Base-by-base conservation (phyloP, 2,329 filamentous ascomycete genomes). In the Mycosphaerella arachidis region DNA sequence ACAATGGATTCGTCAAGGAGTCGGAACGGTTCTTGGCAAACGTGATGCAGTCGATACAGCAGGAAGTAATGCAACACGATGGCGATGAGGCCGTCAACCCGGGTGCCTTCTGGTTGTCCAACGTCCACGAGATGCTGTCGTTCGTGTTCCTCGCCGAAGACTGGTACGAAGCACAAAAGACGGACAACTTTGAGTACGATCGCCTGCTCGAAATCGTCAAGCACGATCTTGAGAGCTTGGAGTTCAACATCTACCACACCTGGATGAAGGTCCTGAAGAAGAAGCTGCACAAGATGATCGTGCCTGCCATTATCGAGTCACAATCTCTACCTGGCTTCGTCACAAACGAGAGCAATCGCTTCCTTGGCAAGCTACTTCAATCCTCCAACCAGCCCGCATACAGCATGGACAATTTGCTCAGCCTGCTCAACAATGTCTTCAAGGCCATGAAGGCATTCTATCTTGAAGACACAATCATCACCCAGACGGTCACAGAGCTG, bases 251-350 rank as follows among this genome's bases (percentile, higher is more conserved):
- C 71, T 99, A 99, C 78, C 94, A 99, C 78, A 99, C 94, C 29
- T 99, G 94, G 94, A 99, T 99, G 94, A 99, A 99, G 83, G 91
- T 97, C 59, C 81, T 99, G 72, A 99, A 99, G 85, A 97, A 97
- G 86, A 96, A 96, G 80, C 84, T 99, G 65, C 91, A 95, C 71
- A 97, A 97, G 84, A 99, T 99, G 94, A 95, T 99, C 72, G 96
- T 99, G 56, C 94, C 94, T 1, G 94, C 94, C 58, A 99, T 99
- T 75, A 99, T 99, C 72, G 94, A 99, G 76, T 97, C 93, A 52
- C 94, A 99, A 76, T 97, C 94, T 27, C 86, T 99, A 63, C 94
- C 94, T 55, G 94, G 94, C 68, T 99, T 99, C 76, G 94, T 99
- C 67, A 99, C 94, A 61, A 99, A 95, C 76, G 94, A 99, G 81